Evolutionary conservation across 805 yeast species (phyloP).

Genomic region (Candida koratica): DNA sequence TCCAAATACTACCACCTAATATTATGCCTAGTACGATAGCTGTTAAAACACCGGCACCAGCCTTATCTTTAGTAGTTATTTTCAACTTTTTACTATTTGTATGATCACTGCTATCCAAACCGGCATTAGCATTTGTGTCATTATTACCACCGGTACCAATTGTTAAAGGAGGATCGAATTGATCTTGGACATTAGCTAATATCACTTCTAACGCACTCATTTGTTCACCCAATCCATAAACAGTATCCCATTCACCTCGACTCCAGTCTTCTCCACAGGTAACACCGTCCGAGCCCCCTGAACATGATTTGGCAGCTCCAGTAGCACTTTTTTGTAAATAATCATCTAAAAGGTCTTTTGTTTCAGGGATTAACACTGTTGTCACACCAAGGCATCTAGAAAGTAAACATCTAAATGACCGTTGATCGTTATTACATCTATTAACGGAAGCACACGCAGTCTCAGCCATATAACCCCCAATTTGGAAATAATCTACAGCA

Average conservation of each 20-base stretch:
- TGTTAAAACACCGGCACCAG: slow-evolving; percentile 88
- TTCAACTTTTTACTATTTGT: slow-evolving; percentile 40
- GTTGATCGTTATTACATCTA: slow-evolving; percentile 69
- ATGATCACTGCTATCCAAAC: slow-evolving; percentile 31
- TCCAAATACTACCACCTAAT: slow-evolving; percentile 73
- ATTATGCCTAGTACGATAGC: slow-evolving; percentile 63
- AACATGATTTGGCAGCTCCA: slow-evolving; percentile 76
- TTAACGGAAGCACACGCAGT: slow-evolving; percentile 51
- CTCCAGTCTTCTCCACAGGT: slow-evolving; percentile 84
- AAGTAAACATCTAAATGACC: slow-evolving; percentile 69
- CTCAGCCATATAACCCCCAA: slow-evolving; percentile 53
- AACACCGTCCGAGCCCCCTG: slow-evolving; percentile 81
- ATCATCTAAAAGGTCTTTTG: slow-evolving; percentile 39
- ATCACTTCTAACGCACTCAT: slow-evolving; percentile 70
- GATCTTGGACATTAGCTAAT: slow-evolving; percentile 29
- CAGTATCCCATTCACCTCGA: slow-evolving; percentile 54
- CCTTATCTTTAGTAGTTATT: slow-evolving; percentile 64
- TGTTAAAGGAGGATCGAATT: slow-evolving; percentile 30
- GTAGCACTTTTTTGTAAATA: slow-evolving; percentile 48
- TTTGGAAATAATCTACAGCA: slow-evolving; percentile 38
- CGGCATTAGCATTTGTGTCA: slow-evolving; percentile 33
- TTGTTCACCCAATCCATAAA: slow-evolving; percentile 81
- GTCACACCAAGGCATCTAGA: slow-evolving; percentile 62
- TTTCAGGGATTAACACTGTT: slow-evolving; percentile 49
- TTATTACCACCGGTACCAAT: slow-evolving; percentile 36